Evolutionary conservation across 176 grass and related monocot species (phyloP), one percentile per base, ranked within the genome.

Genomic region (Calamus simplicifolius): DNA sequence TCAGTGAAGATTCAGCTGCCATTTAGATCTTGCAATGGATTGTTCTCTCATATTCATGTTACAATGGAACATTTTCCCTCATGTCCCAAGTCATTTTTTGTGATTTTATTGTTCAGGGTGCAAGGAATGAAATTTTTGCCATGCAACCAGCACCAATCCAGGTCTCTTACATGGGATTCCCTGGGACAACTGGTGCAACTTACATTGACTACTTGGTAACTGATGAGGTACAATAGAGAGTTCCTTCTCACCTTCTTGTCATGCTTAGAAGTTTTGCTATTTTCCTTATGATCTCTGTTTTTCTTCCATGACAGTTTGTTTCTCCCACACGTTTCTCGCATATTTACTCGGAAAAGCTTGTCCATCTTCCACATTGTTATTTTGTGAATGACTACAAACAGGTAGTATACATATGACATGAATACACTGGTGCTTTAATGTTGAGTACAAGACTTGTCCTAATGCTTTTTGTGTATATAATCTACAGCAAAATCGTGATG

Each of bases 331-430:
- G 61, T 53, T 84, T 83, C 68, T 62, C 89, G 18, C 77, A 87
- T 67, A 84, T 93, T 60, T 93, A 93, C 52, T 93, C 89, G 19
- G 89, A 93, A 73, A 93, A 93, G 62, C 80, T 93, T 21, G 89
- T 93, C 8, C 89, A 87, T 65, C 75, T 93, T 27, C 89, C 89
- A 64, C 89, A 93, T 73, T 93, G 89, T 54, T 93, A 93, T 72
- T 93, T 93, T 75, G 89, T 93, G 35, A 93, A 93, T 14, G 89
- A 93, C 67, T 93, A 93, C 70, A 93, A 93, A 55, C 80, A 87
- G 80, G 89, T 93, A 73, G 53, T 14, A 60, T 77, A 52, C 17
- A 56, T 48, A 57, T 29, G 16, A 58, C 28, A 55, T 74, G 51
- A 3, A 56, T 14, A 6, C 8, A 43, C 35, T 43, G 3, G 35